phyloP scores from a whole-genome alignment of 2,329 filamentous ascomycete species.

The Hysterium pulicare region DNA sequence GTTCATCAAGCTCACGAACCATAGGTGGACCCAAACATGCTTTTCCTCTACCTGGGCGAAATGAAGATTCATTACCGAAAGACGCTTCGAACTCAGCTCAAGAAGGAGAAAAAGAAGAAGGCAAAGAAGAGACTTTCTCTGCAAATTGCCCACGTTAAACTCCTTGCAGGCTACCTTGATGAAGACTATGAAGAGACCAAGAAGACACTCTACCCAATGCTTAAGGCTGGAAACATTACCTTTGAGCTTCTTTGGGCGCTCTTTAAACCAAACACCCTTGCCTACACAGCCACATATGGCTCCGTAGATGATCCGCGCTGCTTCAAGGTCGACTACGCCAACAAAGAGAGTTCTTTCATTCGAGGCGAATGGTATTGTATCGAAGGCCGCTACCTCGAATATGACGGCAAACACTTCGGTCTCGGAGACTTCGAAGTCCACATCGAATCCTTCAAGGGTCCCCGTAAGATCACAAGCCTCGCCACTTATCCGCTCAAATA shows the following conservation, averaged over 20 bases:
- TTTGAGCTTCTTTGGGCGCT: slow-evolving; percentile 87
- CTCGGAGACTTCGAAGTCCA: slow-evolving; percentile 68
- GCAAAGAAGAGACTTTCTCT: slow-evolving; percentile 55
- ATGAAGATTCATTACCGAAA: slow-evolving; percentile 61
- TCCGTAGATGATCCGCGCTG: slow-evolving; percentile 72
- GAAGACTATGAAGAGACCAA: slow-evolving; percentile 76
- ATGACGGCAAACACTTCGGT: slow-evolving; percentile 82
- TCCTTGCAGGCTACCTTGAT: slow-evolving; percentile 73
- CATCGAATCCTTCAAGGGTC: slow-evolving; percentile 73
- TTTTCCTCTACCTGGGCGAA: slow-evolving; percentile 69
- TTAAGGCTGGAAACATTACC: slow-evolving; percentile 79
- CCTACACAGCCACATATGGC: slow-evolving; percentile 73
- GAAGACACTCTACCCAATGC: slow-evolving; percentile 74
- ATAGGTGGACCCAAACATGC: slow-evolving; percentile 46
- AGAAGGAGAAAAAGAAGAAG: slow-evolving; percentile 61
- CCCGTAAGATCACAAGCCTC: slow-evolving; percentile 76
- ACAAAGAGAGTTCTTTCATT: slow-evolving; percentile 66
- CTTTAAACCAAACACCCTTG: slow-evolving; percentile 82
- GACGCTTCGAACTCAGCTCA: slow-evolving; percentile 58
- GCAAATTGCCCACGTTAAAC: slow-evolving; percentile 65
- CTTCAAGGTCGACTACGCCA: slow-evolving; percentile 76
- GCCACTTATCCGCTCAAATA: slow-evolving; percentile 75
- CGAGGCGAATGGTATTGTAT: slow-evolving; percentile 74
- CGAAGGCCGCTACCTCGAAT: slow-evolving; percentile 78
- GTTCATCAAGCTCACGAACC: background rate